Evolutionary conservation across 176 grass and related monocot species (phyloP).

Genomic region (Carex scoparia): DNA sequence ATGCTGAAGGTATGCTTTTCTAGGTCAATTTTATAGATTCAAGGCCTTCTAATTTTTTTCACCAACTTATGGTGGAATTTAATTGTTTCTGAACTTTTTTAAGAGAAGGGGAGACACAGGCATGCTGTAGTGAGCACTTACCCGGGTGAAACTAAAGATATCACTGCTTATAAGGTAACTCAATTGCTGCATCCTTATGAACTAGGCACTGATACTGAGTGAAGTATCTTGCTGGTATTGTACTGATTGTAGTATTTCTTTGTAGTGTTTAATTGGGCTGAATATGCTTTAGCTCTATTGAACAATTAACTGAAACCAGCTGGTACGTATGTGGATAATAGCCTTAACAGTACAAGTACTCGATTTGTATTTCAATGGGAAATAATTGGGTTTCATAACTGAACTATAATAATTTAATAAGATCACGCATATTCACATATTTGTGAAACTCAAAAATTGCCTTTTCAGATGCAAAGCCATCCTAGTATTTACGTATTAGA

Average conservation of each 20-base stretch:
- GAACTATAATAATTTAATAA: background rate
- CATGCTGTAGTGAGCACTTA: slow-evolving; percentile 59
- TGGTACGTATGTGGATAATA: background rate
- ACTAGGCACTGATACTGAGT: background rate
- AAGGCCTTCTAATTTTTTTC: background rate
- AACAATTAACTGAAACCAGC: background rate
- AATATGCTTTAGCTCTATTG: background rate
- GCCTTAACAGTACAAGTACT: background rate
- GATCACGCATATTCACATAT: slow-evolving; percentile 7
- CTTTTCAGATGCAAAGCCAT: slow-evolving; percentile 65
- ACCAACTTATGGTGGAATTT: background rate
- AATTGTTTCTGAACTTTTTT: slow-evolving; percentile 3
- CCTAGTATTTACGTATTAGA: slow-evolving; percentile 77
- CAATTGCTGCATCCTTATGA: background rate
- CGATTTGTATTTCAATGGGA: background rate
- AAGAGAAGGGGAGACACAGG: slow-evolving; percentile 79
- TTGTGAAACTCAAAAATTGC: background rate
- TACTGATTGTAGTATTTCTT: background rate
- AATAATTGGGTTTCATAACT: background rate
- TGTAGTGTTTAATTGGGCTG: background rate
- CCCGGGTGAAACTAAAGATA: slow-evolving; percentile 79
- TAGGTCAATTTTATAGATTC: background rate
- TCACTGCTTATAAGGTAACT: slow-evolving; percentile 68
- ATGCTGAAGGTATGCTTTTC: slow-evolving; percentile 42
- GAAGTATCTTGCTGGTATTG: background rate